Percentiles rank a stretch among this genome's conserved stretches.
Evolutionary conservation across 176 grass and related monocot genomes (phyloP).

Genomic region (Eleusine indica): DNA sequence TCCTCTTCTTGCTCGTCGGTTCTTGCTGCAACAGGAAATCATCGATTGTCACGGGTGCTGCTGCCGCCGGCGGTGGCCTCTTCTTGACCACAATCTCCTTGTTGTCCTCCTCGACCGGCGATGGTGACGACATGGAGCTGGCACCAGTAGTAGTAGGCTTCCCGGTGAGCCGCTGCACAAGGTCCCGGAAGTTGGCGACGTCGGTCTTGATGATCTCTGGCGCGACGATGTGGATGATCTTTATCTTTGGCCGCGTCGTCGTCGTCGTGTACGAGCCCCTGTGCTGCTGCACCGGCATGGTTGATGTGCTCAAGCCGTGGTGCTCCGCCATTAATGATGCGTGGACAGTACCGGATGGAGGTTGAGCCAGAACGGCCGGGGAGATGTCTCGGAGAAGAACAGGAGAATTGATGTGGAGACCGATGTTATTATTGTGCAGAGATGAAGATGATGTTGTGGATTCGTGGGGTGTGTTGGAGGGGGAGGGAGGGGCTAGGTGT

Average conservation of each 20-base stretch:
- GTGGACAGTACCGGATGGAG: not conserved
- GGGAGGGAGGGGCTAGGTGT: not conserved
- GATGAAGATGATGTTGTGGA: not conserved
- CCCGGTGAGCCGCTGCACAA: constrained; percentile 90
- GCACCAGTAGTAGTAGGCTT: not conserved
- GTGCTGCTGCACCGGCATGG: not conserved
- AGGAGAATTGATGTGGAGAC: no score
- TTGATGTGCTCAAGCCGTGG: constrained; percentile 33
- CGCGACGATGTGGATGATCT: constrained; percentile 71
- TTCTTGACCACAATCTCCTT: constrained; percentile 28
- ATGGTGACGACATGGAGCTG: not conserved
- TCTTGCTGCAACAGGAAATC: constrained; percentile 15
- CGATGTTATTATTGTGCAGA: not conserved
- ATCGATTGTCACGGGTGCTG: not conserved
- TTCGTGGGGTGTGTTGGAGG: not conserved
- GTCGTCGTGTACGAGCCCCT: constrained; percentile 14
- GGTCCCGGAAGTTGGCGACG: constrained; percentile 72
- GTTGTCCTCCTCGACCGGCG: not conserved
- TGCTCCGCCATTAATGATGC: constrained; percentile 35
- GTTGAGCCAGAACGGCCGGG: no score
- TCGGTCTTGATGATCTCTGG: constrained; percentile 96
- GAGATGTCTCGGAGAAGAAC: not conserved
- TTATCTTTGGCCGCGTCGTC: constrained; percentile 60
- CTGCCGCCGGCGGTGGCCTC: not conserved
- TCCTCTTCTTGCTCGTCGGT: constrained; percentile 20